Percentiles rank a stretch among this genome's conserved stretches.
These are phyloP conservation scores for Exophiala oligosperma DNA, from an alignment of 2,329 filamentous ascomycete genomes.

Conservation along the genomic window DNA sequence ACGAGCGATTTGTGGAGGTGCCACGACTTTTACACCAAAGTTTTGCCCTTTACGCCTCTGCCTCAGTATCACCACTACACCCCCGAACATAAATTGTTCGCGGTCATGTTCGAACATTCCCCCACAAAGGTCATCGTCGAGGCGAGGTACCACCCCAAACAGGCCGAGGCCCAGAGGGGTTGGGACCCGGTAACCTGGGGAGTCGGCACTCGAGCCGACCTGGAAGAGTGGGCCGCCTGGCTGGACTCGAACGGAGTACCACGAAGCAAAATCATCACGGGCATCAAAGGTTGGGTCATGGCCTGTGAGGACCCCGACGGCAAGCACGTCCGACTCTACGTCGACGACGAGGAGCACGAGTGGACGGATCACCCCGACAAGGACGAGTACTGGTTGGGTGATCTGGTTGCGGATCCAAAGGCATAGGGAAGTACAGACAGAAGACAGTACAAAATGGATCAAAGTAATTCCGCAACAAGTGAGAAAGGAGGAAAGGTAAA, in stretches of 20 bases:
- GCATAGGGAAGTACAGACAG: no score
- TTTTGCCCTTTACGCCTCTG: not conserved
- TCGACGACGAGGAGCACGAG: constrained; percentile 10
- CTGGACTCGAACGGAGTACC: not conserved
- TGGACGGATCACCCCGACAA: constrained; percentile 5
- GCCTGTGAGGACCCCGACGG: constrained; percentile 2
- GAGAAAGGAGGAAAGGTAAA: no score
- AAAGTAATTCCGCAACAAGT: no score
- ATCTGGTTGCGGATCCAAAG: not conserved
- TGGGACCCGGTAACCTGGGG: constrained; percentile 10
- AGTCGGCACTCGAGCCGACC: constrained; percentile 1
- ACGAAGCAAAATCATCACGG: no score
- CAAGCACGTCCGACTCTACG: not conserved
- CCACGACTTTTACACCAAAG: constrained; percentile 4
- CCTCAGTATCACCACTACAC: constrained; percentile 11
- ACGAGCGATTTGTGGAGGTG: not conserved
- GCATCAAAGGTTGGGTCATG: no score
- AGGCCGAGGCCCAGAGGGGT: constrained; percentile 1
- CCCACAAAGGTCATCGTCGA: not conserved
- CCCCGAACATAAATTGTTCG: constrained; percentile 5
- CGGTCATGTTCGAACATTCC: not conserved
- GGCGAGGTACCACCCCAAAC: constrained; percentile 1
- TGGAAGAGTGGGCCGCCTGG: constrained; percentile 2
- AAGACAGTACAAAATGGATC: no score
- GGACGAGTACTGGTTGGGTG: constrained; percentile 1